A percentile compares a stretch with the other conserved stretches of the same genome.
phyloP scores from a whole-genome alignment of 2,329 filamentous ascomycete species.

The Fusarium brevicatenulatum region DNA sequence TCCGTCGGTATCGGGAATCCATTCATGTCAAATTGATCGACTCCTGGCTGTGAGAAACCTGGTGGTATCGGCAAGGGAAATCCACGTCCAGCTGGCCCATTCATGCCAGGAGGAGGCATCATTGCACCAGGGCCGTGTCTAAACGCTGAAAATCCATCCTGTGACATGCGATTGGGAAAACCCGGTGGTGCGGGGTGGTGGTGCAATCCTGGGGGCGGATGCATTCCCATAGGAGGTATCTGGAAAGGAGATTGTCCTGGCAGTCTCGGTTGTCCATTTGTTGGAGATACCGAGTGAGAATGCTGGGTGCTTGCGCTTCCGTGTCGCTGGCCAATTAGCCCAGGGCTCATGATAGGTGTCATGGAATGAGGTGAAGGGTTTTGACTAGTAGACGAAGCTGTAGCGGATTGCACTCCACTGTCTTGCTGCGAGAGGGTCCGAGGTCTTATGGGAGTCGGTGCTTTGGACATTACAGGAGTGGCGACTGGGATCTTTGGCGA shows the following conservation, averaged over 20 bases:
- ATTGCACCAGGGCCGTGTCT: conserved; percentile 59
- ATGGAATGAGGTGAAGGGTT: conserved; percentile 68
- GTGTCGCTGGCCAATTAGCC: conserved; percentile 73
- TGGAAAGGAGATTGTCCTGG: conserved; percentile 59
- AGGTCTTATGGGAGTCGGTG: conserved; percentile 79
- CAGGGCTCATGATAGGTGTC: conserved; percentile 73
- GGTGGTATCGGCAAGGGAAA: conserved; percentile 54
- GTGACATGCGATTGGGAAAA: conserved; percentile 69
- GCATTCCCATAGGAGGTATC: conserved; percentile 65
- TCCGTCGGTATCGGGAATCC: conserved; percentile 50
- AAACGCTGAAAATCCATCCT: conserved; percentile 61
- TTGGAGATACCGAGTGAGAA: conserved; percentile 66
- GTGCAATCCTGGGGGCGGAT: conserved; percentile 52
- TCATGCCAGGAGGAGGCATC: conserved; percentile 63
- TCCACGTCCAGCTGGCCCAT: conserved; percentile 55
- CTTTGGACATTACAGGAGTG: conserved; percentile 84
- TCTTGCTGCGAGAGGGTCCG: conserved; percentile 84
- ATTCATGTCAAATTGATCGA: conserved; percentile 47
- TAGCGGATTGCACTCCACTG: conserved; percentile 69
- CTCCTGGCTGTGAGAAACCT: conserved; percentile 48
- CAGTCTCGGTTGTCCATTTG: conserved; percentile 51
- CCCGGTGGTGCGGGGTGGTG: conserved; percentile 56
- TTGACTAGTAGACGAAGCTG: conserved; percentile 60
- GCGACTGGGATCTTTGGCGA: conserved; percentile 84
- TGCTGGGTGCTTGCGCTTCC: conserved; percentile 59